Base-by-base conservation (phyloP, 495 filamentous ascomycete genomes). In the Talaromyces liani region DNA sequence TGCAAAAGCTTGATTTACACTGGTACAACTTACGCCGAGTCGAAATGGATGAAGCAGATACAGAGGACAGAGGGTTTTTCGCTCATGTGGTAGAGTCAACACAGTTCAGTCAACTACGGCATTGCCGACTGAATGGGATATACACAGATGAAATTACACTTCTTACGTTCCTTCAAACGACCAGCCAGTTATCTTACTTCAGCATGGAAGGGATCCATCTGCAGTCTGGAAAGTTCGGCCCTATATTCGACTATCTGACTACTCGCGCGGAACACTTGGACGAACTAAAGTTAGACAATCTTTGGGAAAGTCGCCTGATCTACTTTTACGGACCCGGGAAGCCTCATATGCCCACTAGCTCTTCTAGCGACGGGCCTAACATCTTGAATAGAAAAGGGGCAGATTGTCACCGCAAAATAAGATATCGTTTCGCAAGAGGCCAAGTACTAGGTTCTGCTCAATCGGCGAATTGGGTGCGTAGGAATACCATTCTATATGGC, bases 71-170 rank as follows among this genome's bases (percentile, higher is more conserved):
- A 22, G 31, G n/a, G 6, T 59, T 39, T 1, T 22, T 59, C 29
- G 31, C 57, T 59, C 57, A 22, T 33, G 29, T 59, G 9, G 57
- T 59, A 18, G 2, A 39, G 4, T 34, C 4, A 59, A 5, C 4
- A 4, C 57, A 59, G 27, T 34, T 59, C 25, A 8, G 16, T 8
- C 57, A 59, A 59, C 57, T 59, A 22, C 57, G 57, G 7, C 10
- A 6, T 59, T 59, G 24, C 12, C 29, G 57, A 33, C 20, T 59
- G 29, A 34, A 22, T 6, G 57, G 57, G 20, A 59, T 59, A 59
- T 59, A 34, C 57, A 59, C 31, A 34, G 57, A 59, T 59, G 57
- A 59, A 6, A 33, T 16, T 59, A 59, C 29, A 59, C 57, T 59
- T 39, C 25, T 60, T 41, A 41, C 1, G 8, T 41, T 60, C n/a